A percentile compares a stretch with the other conserved stretches of the same genome.
Conservation (phyloP, 345 rosid genomes). For the Brassica juncea region DNA sequence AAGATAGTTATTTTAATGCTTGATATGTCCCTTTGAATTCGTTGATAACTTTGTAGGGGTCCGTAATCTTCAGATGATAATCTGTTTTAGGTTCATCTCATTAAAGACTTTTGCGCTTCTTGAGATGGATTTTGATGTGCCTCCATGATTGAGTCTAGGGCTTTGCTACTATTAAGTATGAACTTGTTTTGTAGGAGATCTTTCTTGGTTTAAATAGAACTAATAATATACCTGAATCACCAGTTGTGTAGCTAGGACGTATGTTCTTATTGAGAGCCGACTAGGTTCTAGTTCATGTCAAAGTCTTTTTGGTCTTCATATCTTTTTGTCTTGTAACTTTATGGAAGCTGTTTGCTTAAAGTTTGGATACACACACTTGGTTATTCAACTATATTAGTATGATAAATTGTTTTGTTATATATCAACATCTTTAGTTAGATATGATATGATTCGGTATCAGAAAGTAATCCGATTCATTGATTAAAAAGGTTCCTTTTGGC, state of each 20-base stretch:
- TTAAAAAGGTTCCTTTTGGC: background rate
- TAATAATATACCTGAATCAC: background rate
- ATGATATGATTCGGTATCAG: background rate
- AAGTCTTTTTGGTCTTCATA: background rate
- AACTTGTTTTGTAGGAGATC: background rate
- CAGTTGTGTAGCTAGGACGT: background rate
- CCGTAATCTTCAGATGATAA: background rate
- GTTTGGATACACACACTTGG: background rate
- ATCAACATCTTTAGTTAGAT: background rate
- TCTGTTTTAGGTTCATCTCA: background rate
- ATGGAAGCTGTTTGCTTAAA: background rate
- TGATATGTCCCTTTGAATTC: slow-evolving; percentile 11
- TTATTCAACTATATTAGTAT: background rate
- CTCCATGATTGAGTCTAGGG: background rate
- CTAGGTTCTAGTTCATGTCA: background rate
- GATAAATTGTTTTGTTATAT: background rate
- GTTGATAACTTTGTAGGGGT: slow-evolving; percentile 17
- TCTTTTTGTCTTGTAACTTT: background rate
- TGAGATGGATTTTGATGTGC: background rate
- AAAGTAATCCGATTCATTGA: background rate
- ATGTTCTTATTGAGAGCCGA: background rate
- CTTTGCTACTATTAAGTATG: background rate
- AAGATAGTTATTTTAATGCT: slow-evolving; percentile 11
- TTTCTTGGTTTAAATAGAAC: background rate
- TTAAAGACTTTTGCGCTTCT: background rate